Conservation (phyloP, 352 stramenopile species). For the Phytophthora macrochlamydospora region DNA sequence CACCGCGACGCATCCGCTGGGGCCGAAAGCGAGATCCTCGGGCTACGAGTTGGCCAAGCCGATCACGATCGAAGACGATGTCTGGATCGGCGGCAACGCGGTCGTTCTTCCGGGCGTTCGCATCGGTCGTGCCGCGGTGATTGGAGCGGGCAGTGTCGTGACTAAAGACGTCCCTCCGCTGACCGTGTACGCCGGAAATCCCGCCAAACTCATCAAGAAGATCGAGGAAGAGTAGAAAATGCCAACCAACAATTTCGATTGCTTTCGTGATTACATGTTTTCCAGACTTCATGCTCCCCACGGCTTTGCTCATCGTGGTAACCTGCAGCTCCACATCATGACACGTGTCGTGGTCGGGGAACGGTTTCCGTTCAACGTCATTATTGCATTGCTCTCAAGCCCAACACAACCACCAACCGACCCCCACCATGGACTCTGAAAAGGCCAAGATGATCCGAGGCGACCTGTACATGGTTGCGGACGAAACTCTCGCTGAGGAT, state of each 20-base stretch:
- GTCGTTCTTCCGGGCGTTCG: constrained; percentile 66
- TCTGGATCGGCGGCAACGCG: constrained; percentile 79
- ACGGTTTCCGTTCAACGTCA: constrained; percentile 2
- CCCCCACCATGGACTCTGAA: constrained; percentile 33
- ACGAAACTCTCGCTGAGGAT: constrained; percentile 43
- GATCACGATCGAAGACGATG: constrained; percentile 81
- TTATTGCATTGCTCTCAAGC: constrained; percentile 9
- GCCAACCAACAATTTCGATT: neutral
- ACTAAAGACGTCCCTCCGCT: constrained; percentile 73
- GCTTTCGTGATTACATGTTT: neutral
- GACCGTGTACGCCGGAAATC: constrained; percentile 69
- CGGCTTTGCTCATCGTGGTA: neutral
- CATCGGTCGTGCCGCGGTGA: constrained; percentile 61
- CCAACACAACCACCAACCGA: neutral
- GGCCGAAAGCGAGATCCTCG: constrained; percentile 38
- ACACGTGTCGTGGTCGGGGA: neutral
- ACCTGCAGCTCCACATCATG: neutral
- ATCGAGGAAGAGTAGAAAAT: constrained; percentile 28
- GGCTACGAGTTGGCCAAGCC: constrained; percentile 59
- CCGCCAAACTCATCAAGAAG: constrained; percentile 75
- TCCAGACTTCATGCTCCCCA: neutral
- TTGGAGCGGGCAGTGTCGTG: constrained; percentile 83
- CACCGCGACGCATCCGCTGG: constrained; percentile 75
- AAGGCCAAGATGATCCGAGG: constrained; percentile 67
- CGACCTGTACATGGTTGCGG: constrained; percentile 58